Evolutionary conservation across 768 basidiomycete species (phyloP).

Genomic region (Tulasnella sp.): DNA sequence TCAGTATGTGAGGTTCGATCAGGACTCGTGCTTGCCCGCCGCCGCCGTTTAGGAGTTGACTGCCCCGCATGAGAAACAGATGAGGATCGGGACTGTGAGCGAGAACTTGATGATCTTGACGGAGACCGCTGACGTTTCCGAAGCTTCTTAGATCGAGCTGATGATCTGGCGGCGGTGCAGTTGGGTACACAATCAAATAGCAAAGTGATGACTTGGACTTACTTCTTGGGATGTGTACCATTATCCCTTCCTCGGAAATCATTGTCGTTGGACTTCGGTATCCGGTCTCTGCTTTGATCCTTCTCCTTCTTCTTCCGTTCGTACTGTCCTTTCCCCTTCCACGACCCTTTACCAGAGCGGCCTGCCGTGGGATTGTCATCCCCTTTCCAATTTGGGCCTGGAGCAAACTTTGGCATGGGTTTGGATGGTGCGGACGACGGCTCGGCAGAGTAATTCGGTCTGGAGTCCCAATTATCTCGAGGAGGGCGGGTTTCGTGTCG

Average conservation of each 20-base stretch:
- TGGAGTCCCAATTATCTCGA: background rate
- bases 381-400: constrained; percentile 8
- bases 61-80: background rate
- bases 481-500: background rate
- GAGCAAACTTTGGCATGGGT: constrained; percentile 2
- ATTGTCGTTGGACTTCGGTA: background rate
- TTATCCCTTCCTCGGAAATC: background rate
- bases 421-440: background rate
- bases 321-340: constrained; percentile 5
- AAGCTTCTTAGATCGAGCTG: background rate
- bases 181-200: background rate
- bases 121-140: constrained; percentile 3
- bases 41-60: constrained; percentile 19
- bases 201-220: background rate
- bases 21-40: background rate
- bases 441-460: background rate
- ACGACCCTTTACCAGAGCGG: background rate
- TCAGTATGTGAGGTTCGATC: background rate
- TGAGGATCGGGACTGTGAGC: constrained; percentile 4
- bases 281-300: background rate
- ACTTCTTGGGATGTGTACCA: background rate
- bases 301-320: constrained; percentile 9
- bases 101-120: constrained; percentile 13
- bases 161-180: background rate
- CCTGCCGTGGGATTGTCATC: background rate